A percentile compares a stretch with the other conserved stretches of the same genome.
Conservation (phyloP, 2,329 filamentous ascomycete genomes). For the Colletotrichum graminicola region DNA sequence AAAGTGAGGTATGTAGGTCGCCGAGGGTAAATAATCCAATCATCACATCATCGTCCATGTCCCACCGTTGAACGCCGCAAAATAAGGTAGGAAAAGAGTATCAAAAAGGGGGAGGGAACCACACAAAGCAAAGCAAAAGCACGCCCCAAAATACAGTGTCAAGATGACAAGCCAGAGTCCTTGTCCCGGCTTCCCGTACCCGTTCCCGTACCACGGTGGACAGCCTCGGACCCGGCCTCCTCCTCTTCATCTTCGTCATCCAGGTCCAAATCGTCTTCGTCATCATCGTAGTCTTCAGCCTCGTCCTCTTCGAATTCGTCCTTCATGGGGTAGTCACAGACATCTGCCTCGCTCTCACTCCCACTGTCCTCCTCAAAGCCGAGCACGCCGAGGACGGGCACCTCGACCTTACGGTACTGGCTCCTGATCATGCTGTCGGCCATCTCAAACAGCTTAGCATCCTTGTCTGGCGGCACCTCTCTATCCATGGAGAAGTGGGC, state of each 20-base stretch:
- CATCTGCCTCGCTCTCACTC: conserved; percentile 47
- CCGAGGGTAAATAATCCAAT: conserved; percentile 31
- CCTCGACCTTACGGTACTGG: conserved; percentile 59
- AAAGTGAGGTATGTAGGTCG: conserved; percentile 37
- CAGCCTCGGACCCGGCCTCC: conserved; percentile 36
- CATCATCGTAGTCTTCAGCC: conserved; percentile 45
- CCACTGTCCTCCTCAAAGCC: conserved; percentile 60
- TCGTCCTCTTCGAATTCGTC: conserved; percentile 48
- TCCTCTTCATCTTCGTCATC: conserved; percentile 42
- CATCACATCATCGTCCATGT: conserved; percentile 38
- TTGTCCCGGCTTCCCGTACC: conserved; percentile 40
- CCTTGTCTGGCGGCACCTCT: conserved; percentile 55
- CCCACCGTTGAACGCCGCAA: conserved; percentile 23
- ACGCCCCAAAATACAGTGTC: conserved; percentile 15
- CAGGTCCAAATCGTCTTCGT: conserved; percentile 44
- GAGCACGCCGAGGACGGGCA: conserved; percentile 59
- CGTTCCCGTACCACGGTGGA: conserved; percentile 38
- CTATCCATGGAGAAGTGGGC: conserved; percentile 56
- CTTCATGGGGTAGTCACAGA: conserved; percentile 45
- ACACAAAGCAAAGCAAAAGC: not conserved
- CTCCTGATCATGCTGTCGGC: conserved; percentile 63
- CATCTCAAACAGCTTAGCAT: conserved; percentile 57
- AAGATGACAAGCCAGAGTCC: conserved; percentile 40
- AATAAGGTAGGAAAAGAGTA: not conserved
- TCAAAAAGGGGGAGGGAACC: not conserved